A percentile compares a stretch with the other conserved stretches of the same genome.
phyloP scores from a whole-genome alignment of 2,329 filamentous ascomycete species.

The Cladobotryum mycophilum region DNA sequence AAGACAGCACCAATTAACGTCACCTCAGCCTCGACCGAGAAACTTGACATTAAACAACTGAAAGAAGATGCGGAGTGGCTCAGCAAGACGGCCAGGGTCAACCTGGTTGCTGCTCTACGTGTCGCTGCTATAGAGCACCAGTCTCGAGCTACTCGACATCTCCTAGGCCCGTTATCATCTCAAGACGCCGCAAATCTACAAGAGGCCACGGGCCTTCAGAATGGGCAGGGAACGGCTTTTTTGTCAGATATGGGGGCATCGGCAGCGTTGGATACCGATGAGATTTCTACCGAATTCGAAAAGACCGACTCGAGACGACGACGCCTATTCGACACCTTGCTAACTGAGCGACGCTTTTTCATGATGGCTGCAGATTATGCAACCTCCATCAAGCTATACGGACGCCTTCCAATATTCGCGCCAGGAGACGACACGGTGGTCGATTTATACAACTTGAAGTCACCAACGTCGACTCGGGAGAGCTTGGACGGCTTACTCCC shows the following conservation, averaged over 20 bases:
- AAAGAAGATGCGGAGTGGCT: constrained; percentile 85
- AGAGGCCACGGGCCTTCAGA: constrained; percentile 63
- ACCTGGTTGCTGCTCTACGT: constrained; percentile 75
- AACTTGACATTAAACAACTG: constrained; percentile 69
- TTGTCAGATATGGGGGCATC: constrained; percentile 45
- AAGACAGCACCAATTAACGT: constrained; percentile 84
- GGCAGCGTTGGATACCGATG: constrained; percentile 44
- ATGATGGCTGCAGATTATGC: constrained; percentile 56
- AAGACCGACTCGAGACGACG: constrained; percentile 55
- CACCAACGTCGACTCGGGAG: constrained; percentile 22
- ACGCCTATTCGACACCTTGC: constrained; percentile 64
- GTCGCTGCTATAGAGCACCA: constrained; percentile 81
- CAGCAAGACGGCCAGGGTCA: constrained; percentile 68
- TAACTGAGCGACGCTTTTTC: constrained; percentile 64
- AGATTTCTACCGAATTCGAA: constrained; percentile 54
- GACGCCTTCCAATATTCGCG: constrained; percentile 30
- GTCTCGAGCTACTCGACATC: constrained; percentile 63
- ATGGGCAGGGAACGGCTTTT: constrained; percentile 52
- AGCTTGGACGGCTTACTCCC: constrained; percentile 40
- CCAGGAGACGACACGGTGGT: constrained; percentile 21
- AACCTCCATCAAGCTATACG: constrained; percentile 42
- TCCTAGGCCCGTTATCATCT: constrained; percentile 65
- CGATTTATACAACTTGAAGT: constrained; percentile 25
- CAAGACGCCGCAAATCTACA: constrained; percentile 73
- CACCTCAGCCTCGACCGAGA: constrained; percentile 58